Base-by-base conservation (phyloP, 768 basidiomycete species). In the Porpolomopsis calyptriformis region DNA sequence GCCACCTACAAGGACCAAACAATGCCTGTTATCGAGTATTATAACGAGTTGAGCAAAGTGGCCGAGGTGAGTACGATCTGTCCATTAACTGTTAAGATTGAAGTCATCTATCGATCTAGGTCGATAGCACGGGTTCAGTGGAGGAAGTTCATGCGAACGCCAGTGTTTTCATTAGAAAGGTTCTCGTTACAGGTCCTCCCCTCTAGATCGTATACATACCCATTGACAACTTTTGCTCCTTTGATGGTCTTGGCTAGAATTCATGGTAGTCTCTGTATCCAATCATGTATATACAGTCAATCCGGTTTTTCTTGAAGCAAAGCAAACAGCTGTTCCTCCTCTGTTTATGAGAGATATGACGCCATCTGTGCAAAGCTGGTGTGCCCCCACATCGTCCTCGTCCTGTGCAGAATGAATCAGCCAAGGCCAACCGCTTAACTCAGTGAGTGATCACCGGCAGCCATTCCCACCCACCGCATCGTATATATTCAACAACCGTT, bases 1-100 rank as follows among this genome's bases (percentile, higher is more conserved):
- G 92, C 69, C 25, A 93, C 91, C 1, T 94, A 97, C 66, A 72
- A 83, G 49, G 77, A 80, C 40, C 82, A 87, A 45, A 87, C 84
- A 4, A 90, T 89, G 85, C 94, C 96, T 5, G 94, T 99, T 42
- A 88, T 99, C 46, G 69, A 90, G 38, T 73, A 92, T 63, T 93
- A 94, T 60, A 62, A 69, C 43, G 59, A 65, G 38, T 61, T 70
- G 40, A 69, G 65, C 53, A 92, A 88, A 61, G 86, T 96, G 10
- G 78, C 81, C 26, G 77, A 89, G 71, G 92, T 92, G 54, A 47
- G 76, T 52, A 8, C 43, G 40, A 33, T 20, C 23, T 42, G 2
- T 39, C 50, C 47, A 26, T 14, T 38, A 33, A 39, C 18, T 22
- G 18, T 40, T 18, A 14, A 36, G 12, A 35, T 24, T 48, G 35